phyloP scores from a whole-genome alignment of 345 rosid species.

The Hibiscus tridactylites region DNA sequence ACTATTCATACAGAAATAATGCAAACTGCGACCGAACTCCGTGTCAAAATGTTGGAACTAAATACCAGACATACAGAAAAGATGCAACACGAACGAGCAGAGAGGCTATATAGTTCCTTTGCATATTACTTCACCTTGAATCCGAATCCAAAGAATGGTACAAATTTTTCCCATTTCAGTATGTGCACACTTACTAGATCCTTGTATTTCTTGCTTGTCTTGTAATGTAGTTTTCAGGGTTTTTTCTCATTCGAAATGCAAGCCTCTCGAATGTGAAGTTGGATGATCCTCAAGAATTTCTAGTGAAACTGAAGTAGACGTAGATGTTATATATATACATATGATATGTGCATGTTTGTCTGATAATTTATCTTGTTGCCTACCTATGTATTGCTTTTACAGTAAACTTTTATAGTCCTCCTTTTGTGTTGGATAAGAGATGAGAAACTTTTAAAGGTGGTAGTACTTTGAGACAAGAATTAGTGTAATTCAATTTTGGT shows the following conservation, averaged over 20 bases:
- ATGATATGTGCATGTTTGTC: no score
- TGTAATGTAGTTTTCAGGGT: not conserved
- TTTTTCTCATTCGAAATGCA: constrained; percentile 3
- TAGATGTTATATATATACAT: constrained; percentile 13
- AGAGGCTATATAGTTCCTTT: constrained; percentile 28
- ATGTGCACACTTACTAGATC: not conserved
- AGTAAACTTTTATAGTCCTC: not conserved
- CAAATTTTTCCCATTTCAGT: constrained; percentile 12
- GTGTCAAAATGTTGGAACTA: constrained; percentile 33
- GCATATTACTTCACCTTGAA: constrained; percentile 17
- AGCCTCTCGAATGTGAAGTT: constrained; percentile 35
- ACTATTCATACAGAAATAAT: constrained; percentile 45
- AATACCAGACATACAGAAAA: constrained; percentile 28
- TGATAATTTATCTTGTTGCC: not conserved
- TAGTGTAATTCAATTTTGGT: no score
- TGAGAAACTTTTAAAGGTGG: no score
- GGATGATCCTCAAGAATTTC: constrained; percentile 53
- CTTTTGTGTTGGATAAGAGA: not conserved
- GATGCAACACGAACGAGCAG: constrained; percentile 15
- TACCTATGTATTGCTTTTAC: not conserved
- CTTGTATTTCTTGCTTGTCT: not conserved
- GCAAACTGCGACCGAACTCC: constrained; percentile 49
- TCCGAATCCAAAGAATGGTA: constrained; percentile 29
- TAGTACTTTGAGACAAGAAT: no score
- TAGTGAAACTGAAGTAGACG: constrained; percentile 40